Evolutionary conservation across 78 protist genomes (phyloP), one percentile per base, ranked within the genome.

Genomic region (Guillardia theta): DNA sequence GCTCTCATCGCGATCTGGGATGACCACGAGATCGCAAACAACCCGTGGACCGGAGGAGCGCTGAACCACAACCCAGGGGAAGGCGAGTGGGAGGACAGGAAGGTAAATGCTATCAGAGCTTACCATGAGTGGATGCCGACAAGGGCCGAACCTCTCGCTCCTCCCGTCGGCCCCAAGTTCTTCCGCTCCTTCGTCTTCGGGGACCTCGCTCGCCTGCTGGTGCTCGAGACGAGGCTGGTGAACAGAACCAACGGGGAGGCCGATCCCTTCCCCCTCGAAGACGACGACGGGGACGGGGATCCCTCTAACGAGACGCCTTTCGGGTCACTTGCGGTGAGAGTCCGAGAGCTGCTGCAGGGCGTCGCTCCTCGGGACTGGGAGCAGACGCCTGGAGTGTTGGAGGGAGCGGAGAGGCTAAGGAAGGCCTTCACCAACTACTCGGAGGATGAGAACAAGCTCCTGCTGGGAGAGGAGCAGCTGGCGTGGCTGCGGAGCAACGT

Each of bases 111-210:
- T 0, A 15, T 21, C 53, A 10, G 53, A 18, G 90, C 90, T 0
- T 80, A 80, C 90, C 90, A 80, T 36, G 90, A 80, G 53, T 80
- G 90, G 90, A 5, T 80, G 33, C 90, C 90, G 27, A 80, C 90
- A 18, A 48, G 90, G 21, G 39, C 1, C 39, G 54, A 15, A 9
- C 58, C 58, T 15, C 70, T 58, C 70, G 2, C 27, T 58, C 6
- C 6, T 30, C 70, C 70, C 6, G 27, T 3, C 70, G 39, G 70
- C 70, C 27, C 6, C 27, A 27, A 30, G 4, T 50, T 15, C 30
- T 50, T 10, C 58, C 58, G 10, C 58, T 10, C 10, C 58, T 44
- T 80, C 53, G 39, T 5, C 48, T 80, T 80, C 90, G 90, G 90
- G 48, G 3, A 19, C 39, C 90, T 80, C 90, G 90, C 90, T 19